Evolutionary conservation across 2,329 filamentous ascomycete genomes (phyloP).

Genomic region (Graphiopsis chlorocephala): DNA sequence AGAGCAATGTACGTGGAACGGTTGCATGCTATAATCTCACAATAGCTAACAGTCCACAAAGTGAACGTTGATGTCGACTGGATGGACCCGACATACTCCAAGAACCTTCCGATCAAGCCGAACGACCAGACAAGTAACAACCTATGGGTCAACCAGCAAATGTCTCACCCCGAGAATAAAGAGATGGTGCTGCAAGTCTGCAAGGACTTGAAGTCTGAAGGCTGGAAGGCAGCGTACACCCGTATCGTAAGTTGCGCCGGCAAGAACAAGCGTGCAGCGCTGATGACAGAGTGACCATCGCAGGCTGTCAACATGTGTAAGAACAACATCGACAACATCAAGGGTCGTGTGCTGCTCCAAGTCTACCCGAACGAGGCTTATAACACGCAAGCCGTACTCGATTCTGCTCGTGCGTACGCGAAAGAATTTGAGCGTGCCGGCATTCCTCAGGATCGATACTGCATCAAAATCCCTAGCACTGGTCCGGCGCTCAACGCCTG

Average conservation of each 20-base stretch:
- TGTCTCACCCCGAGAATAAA: slow-evolving; percentile 23
- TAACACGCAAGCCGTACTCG: slow-evolving; percentile 20
- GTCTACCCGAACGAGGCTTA: slow-evolving; percentile 23
- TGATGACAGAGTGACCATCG: neutral
- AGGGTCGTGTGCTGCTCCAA: slow-evolving; percentile 23
- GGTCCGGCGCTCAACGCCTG: slow-evolving; percentile 64
- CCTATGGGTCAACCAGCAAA: slow-evolving; percentile 23
- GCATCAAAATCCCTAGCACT: slow-evolving; percentile 62
- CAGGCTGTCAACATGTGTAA: slow-evolving; percentile 24
- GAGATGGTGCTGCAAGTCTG: slow-evolving; percentile 23
- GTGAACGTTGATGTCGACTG: slow-evolving; percentile 24
- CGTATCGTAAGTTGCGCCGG: slow-evolving; percentile 18
- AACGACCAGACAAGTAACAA: slow-evolving; percentile 24
- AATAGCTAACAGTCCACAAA: neutral
- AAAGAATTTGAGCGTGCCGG: slow-evolving; percentile 31
- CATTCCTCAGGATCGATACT: slow-evolving; percentile 43
- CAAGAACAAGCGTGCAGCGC: neutral
- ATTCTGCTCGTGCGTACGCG: slow-evolving; percentile 22
- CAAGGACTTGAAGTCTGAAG: slow-evolving; percentile 22
- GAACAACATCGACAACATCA: slow-evolving; percentile 24
- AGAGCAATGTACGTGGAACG: slow-evolving; percentile 10
- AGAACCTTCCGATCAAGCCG: slow-evolving; percentile 21
- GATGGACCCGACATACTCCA: slow-evolving; percentile 23
- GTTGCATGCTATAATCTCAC: neutral
- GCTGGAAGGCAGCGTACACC: slow-evolving; percentile 24